Percentiles rank a stretch among this genome's conserved stretches.
phyloP scores from a whole-genome alignment of 768 basidiomycete species.

The Boletus sp. region DNA sequence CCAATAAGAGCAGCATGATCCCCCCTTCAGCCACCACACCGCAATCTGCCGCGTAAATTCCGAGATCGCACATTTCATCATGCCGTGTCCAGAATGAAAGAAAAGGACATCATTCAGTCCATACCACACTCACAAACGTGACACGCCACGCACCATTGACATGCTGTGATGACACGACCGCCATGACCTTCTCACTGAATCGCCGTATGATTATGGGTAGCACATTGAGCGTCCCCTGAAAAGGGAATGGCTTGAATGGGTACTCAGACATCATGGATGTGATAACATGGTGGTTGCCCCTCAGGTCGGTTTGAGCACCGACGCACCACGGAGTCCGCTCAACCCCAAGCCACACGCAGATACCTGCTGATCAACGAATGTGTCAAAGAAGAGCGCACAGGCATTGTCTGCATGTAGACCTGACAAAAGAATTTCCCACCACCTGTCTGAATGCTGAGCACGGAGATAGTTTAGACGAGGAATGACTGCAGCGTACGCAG shows the following conservation, averaged over 20 bases:
- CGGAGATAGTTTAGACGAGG: constrained; percentile 32
- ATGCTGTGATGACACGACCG: too few relatives aligned
- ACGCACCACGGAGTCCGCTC: constrained; percentile 11
- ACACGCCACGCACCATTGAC: background rate
- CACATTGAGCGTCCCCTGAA: too few relatives aligned
- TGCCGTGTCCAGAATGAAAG: too few relatives aligned
- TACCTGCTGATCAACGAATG: too few relatives aligned
- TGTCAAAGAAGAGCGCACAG: too few relatives aligned
- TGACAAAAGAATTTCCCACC: constrained; percentile 44
- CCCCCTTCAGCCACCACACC: constrained; percentile 39
- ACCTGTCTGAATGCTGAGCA: constrained; percentile 29
- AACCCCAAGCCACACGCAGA: too few relatives aligned
- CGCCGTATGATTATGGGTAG: too few relatives aligned
- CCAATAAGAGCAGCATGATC: constrained; percentile 3
- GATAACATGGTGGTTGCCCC: too few relatives aligned
- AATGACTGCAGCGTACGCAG: constrained; percentile 31
- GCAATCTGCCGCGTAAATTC: constrained; percentile 45
- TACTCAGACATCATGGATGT: too few relatives aligned
- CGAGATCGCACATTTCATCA: constrained; percentile 42
- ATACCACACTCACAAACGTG: background rate
- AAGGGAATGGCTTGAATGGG: too few relatives aligned
- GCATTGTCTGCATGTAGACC: constrained; percentile 28
- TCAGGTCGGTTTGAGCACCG: too few relatives aligned
- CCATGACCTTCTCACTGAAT: too few relatives aligned
- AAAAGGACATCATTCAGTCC: background rate